Evolutionary conservation across 768 basidiomycete genomes (phyloP).

Genomic region (Dioszegia crocea): DNA sequence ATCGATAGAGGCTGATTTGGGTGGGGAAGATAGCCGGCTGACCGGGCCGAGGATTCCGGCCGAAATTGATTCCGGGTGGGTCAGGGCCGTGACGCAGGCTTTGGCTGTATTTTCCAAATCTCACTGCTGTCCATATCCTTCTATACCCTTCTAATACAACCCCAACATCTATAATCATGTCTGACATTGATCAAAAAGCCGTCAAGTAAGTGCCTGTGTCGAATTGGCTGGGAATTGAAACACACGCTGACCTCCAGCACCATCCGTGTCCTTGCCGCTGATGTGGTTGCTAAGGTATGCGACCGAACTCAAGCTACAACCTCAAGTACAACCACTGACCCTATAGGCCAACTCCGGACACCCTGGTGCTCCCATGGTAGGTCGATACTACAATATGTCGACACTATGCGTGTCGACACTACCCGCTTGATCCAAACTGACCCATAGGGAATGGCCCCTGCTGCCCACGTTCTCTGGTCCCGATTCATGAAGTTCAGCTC

Average conservation of each 20-base stretch:
- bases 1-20: background rate
- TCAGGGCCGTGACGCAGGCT: background rate
- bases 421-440: slow-evolving; percentile 1
- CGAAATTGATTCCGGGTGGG: background rate
- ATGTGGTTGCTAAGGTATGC: slow-evolving; percentile 50
- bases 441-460: slow-evolving; percentile 46
- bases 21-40: background rate
- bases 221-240: background rate
- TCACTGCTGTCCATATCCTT: background rate
- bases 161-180: slow-evolving; percentile 1
- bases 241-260: slow-evolving; percentile 28
- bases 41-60: background rate
- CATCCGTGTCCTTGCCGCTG: slow-evolving; percentile 50
- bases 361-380: slow-evolving; percentile 88
- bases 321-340: background rate
- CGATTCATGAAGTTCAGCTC: slow-evolving; percentile 87
- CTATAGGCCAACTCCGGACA: slow-evolving; percentile 83
- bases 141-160: background rate
- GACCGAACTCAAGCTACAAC: background rate
- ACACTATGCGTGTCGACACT: too few species aligned
- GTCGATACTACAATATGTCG: too few species aligned
- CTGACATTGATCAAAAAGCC: slow-evolving; percentile 21
- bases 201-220: slow-evolving; percentile 26
- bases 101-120: background rate
- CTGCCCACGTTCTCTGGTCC: slow-evolving; percentile 48